A percentile compares a stretch with the other conserved stretches of the same genome.
These are phyloP conservation scores for Stylonectria norvegica DNA, from an alignment of 2,329 filamentous ascomycete species.

Conservation along the genomic window DNA sequence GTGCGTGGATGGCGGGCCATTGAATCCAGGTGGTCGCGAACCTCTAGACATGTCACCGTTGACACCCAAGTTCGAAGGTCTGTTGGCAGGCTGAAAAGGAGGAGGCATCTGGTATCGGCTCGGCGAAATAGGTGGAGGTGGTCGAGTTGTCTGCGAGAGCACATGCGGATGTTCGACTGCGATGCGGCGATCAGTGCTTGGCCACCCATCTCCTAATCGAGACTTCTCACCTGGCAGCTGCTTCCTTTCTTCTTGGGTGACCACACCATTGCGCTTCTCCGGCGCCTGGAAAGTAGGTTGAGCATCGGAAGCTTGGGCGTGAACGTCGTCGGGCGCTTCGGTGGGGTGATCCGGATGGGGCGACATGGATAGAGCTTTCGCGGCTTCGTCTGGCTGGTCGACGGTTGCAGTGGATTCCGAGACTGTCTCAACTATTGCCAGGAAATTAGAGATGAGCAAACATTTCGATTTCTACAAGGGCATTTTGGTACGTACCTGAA, in stretches of 20 bases:
- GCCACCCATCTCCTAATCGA: slow-evolving; percentile 1
- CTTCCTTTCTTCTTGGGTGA: slow-evolving; percentile 14
- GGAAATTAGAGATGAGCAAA: slow-evolving; percentile 1
- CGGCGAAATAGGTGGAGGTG: slow-evolving; percentile 31
- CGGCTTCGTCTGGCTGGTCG: slow-evolving; percentile 13
- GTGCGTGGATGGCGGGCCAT: slow-evolving; percentile 39
- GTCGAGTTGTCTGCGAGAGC: slow-evolving; percentile 22
- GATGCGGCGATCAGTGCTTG: slow-evolving; percentile 8
- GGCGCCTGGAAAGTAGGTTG: slow-evolving; percentile 3
- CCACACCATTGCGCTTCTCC: slow-evolving; percentile 18
- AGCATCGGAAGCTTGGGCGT: slow-evolving; percentile 9
- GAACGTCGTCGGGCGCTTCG: slow-evolving; percentile 11
- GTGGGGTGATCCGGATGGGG: slow-evolving; percentile 24
- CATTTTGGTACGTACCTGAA: slow-evolving; percentile 20
- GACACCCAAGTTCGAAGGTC: slow-evolving; percentile 26
- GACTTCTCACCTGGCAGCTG: slow-evolving; percentile 15
- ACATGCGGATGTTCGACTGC: slow-evolving; percentile 14
- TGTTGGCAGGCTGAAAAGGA: slow-evolving; percentile 38
- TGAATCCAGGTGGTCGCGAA: slow-evolving; percentile 32
- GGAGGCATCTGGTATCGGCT: slow-evolving; percentile 43
- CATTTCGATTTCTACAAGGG: background rate
- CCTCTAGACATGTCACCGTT: slow-evolving; percentile 34
- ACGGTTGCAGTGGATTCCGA: slow-evolving; percentile 16
- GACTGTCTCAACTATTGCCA: slow-evolving; percentile 11
- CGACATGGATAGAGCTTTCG: slow-evolving; percentile 13